Evolutionary conservation across 306 rosid species (phyloP).

Genomic region (Quercus mongolica): DNA sequence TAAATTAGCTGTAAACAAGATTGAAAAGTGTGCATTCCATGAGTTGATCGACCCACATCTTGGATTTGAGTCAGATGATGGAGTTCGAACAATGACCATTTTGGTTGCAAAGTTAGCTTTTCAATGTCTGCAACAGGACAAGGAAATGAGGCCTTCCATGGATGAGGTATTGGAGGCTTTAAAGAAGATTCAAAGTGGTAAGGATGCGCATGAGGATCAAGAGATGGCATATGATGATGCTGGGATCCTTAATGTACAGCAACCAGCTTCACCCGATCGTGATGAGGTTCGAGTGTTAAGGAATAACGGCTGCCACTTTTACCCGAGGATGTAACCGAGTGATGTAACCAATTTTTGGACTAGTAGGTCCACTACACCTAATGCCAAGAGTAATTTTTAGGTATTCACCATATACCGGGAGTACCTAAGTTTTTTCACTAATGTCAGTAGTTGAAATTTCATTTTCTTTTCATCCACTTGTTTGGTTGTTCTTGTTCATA

Average conservation of each 20-base stretch:
- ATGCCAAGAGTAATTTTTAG: not conserved
- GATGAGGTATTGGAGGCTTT: constrained; percentile 47
- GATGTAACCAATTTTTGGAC: constrained; percentile 41
- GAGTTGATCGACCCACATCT: constrained; percentile 58
- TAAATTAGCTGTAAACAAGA: not conserved
- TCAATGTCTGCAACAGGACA: constrained; percentile 61
- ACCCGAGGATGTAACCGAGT: constrained; percentile 32
- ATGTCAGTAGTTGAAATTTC: constrained; percentile 22
- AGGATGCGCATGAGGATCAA: constrained; percentile 10
- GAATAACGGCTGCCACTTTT: constrained; percentile 27
- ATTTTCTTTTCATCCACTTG: too few relatives aligned
- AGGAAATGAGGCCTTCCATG: constrained; percentile 70
- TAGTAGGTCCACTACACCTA: constrained; percentile 33
- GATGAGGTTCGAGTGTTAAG: constrained; percentile 29
- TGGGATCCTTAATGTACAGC: constrained; percentile 12
- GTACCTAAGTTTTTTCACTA: not conserved
- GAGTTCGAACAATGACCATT: constrained; percentile 39
- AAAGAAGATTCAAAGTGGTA: constrained; percentile 33
- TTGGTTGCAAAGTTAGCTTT: constrained; percentile 68
- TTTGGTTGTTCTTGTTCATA: too few relatives aligned
- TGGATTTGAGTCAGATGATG: constrained; percentile 50
- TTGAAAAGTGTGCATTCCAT: not conserved
- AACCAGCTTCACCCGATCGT: constrained; percentile 40
- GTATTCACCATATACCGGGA: too few relatives aligned
- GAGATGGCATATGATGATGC: constrained; percentile 7